Percentiles rank a stretch among this genome's conserved stretches.
Conservation (phyloP, 2,329 filamentous ascomycete species). For the Fonsecaea erecta region DNA sequence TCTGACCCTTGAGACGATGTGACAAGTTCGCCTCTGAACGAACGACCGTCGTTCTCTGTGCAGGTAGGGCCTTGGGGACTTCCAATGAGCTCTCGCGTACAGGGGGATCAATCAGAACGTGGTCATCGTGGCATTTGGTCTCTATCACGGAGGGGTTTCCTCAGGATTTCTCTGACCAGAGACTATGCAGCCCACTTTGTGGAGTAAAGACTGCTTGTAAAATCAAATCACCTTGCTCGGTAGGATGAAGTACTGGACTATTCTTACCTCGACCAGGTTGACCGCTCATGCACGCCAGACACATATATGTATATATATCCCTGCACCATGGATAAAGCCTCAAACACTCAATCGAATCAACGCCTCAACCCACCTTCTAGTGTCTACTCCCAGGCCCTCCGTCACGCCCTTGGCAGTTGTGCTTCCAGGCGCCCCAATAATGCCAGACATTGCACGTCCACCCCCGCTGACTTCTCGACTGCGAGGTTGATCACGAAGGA, state of each 20-base stretch:
- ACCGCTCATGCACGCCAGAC: background rate
- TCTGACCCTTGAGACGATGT: background rate
- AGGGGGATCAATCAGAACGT: background rate
- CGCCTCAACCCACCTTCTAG: slow-evolving; percentile 53
- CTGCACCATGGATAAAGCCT: slow-evolving; percentile 12
- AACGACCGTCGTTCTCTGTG: background rate
- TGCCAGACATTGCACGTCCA: background rate
- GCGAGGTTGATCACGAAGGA: slow-evolving; percentile 38
- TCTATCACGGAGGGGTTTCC: background rate
- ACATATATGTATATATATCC: background rate
- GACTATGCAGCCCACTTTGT: background rate
- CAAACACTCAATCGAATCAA: slow-evolving; percentile 51
- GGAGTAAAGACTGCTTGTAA: background rate
- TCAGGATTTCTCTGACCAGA: background rate
- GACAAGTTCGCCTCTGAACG: background rate
- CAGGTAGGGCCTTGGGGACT: background rate
- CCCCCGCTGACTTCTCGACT: slow-evolving; percentile 42
- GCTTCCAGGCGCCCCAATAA: slow-evolving; percentile 7
- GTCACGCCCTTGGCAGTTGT: slow-evolving; percentile 35
- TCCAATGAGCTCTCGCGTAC: background rate
- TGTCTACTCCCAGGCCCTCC: slow-evolving; percentile 54
- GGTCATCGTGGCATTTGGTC: background rate
- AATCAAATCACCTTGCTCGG: background rate
- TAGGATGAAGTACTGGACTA: background rate
- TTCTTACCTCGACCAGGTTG: background rate